Evolutionary conservation across 2,329 filamentous ascomycete genomes (phyloP).

Genomic region (Botrytis sinoallii): DNA sequence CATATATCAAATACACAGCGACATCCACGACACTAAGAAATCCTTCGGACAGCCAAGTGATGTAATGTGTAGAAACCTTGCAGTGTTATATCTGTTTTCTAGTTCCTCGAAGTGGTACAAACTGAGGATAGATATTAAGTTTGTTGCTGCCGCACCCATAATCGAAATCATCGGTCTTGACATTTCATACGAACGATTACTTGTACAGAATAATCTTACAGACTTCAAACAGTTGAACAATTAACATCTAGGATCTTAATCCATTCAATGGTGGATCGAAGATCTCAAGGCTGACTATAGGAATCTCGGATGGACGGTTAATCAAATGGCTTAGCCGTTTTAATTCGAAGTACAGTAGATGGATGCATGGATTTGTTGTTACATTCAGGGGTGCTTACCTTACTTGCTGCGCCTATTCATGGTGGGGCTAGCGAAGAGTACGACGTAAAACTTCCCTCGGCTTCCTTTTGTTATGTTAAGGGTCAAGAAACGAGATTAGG

Average conservation of each 20-base stretch:
- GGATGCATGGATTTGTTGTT: neutral
- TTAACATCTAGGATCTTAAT: neutral
- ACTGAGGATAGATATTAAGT: neutral
- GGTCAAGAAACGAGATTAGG: neutral
- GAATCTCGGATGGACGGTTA: neutral
- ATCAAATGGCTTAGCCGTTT: neutral
- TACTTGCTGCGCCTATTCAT: neutral
- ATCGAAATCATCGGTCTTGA: neutral
- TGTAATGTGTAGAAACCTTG: neutral
- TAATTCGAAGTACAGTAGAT: neutral
- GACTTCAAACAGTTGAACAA: neutral
- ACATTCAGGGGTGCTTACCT: neutral
- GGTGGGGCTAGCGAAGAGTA: neutral
- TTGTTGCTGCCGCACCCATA: neutral
- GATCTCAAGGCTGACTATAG: neutral
- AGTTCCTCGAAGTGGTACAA: neutral
- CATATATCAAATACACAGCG: neutral
- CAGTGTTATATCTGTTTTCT: neutral
- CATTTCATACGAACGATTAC: neutral
- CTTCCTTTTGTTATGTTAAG: neutral
- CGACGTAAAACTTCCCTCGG: neutral
- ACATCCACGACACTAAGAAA: neutral
- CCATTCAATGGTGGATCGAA: neutral
- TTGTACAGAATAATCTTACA: neutral
- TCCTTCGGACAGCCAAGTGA: neutral